Conservation (phyloP, 129 eudicot species). For the Flaveria sonorensis region DNA sequence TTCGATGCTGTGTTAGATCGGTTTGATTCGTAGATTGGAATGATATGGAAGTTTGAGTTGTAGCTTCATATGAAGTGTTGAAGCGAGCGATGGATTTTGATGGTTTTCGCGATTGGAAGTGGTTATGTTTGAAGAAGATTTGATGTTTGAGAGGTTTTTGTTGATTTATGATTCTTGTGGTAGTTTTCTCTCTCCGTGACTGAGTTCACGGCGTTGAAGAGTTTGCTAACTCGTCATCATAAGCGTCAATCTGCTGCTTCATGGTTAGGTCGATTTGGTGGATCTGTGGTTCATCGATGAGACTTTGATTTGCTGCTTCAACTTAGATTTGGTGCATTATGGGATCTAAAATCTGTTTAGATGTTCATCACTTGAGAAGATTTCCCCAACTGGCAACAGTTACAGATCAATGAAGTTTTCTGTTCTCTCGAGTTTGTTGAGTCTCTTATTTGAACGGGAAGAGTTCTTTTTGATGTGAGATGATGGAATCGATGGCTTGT, state of each 20-base stretch:
- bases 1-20: slow-evolving; percentile 33
- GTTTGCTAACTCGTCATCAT: slow-evolving; percentile 2
- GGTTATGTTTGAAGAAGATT: slow-evolving; percentile 14
- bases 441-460: too few species aligned
- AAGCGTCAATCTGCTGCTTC: slow-evolving; percentile 13
- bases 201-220: too few species aligned
- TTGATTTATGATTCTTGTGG: background rate
- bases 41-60: slow-evolving; percentile 13
- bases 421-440: background rate
- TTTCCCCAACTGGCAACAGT: background rate
- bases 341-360: slow-evolving; percentile 30
- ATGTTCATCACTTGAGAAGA: slow-evolving; percentile 24
- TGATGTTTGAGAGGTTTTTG: slow-evolving; percentile 19
- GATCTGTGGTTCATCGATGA: slow-evolving; percentile 26
- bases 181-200: too few species aligned
- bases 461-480: slow-evolving; percentile 5
- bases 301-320: slow-evolving; percentile 9
- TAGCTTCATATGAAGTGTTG: slow-evolving; percentile 22
- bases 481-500: slow-evolving; percentile 26
- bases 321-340: slow-evolving; percentile 11
- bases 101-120: slow-evolving; percentile 17
- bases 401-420: slow-evolving; percentile 21
- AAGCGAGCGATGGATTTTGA: slow-evolving; percentile 26
- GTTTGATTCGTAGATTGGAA: slow-evolving; percentile 22
- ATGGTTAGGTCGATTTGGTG: slow-evolving; percentile 7